A percentile compares a stretch with the other conserved stretches of the same genome.
Conservation (phyloP, 148 eudicot genomes). For the Silene conica region DNA sequence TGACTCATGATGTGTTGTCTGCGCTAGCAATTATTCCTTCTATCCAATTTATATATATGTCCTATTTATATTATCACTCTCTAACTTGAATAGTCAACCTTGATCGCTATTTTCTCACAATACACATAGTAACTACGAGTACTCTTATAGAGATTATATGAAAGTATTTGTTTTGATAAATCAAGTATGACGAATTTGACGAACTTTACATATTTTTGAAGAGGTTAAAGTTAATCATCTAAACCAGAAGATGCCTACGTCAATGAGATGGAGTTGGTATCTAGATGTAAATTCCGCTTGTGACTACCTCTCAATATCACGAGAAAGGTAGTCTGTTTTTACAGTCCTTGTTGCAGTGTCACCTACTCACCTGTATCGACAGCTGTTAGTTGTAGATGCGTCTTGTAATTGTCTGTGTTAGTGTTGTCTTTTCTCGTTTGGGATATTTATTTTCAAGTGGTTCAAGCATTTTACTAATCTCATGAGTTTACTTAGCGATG, state of each 20-base stretch:
- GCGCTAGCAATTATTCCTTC: background rate
- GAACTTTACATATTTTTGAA: background rate
- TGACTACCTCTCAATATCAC: background rate
- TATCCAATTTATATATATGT: too few species aligned
- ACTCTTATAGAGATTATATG: background rate
- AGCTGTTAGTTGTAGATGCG: background rate
- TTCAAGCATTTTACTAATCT: background rate
- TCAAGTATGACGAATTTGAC: background rate
- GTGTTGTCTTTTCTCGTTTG: background rate
- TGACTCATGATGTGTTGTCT: background rate
- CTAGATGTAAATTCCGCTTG: background rate
- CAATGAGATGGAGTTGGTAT: background rate
- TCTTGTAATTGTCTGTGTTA: background rate
- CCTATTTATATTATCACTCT: background rate
- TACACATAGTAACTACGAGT: background rate
- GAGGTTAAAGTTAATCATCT: too few species aligned
- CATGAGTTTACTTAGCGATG: background rate
- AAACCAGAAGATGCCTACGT: background rate
- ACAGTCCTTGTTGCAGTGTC: background rate
- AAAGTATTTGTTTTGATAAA: too few species aligned
- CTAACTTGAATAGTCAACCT: background rate
- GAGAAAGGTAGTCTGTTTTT: background rate
- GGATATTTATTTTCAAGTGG: background rate
- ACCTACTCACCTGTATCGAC: background rate
- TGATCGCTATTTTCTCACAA: background rate